Percentiles rank a stretch among this genome's conserved stretches.
Conservation (phyloP, 2,329 filamentous ascomycete genomes). For the Epicoccum nigrum region DNA sequence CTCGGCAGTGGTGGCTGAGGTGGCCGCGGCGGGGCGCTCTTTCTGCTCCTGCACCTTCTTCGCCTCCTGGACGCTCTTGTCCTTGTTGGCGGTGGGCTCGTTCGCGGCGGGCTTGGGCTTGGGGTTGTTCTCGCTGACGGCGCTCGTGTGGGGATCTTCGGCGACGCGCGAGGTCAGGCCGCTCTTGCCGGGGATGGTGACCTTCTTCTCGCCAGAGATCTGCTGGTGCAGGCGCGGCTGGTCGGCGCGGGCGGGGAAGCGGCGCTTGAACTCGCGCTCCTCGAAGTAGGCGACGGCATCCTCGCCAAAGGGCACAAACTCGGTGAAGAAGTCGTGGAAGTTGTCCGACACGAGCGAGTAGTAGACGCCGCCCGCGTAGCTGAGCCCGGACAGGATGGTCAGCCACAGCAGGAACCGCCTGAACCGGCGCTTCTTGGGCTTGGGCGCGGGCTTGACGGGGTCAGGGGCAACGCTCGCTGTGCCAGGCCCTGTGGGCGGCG, state of each 20-base stretch:
- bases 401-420: conserved; percentile 78
- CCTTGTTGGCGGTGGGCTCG: conserved; percentile 22
- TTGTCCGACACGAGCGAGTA: conserved; percentile 94
- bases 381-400: conserved; percentile 74
- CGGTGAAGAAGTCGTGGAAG: conserved; percentile 99
- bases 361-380: conserved; percentile 88
- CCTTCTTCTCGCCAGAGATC: conserved; percentile 65
- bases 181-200: conserved; percentile 84
- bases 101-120: conserved; percentile 17
- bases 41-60: conserved; percentile 37
- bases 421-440: conserved; percentile 69
- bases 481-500: conserved; percentile 51
- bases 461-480: conserved; percentile 50
- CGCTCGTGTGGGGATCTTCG: conserved; percentile 70
- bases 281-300: conserved; percentile 94
- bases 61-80: conserved; percentile 37
- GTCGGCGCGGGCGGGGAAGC: conserved; percentile 65
- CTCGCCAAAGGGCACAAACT: conserved; percentile 93
- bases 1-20: conserved; percentile 24
- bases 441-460: conserved; percentile 58
- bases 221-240: conserved; percentile 53
- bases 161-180: conserved; percentile 82
- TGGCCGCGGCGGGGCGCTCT: conserved; percentile 33
- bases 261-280: conserved; percentile 88
- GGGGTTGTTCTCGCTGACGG: conserved; percentile 56